Evolutionary conservation across 352 stramenopile species (phyloP), one percentile per base, ranked within the genome.

Genomic region (Pythium rhizo-oryzae): DNA sequence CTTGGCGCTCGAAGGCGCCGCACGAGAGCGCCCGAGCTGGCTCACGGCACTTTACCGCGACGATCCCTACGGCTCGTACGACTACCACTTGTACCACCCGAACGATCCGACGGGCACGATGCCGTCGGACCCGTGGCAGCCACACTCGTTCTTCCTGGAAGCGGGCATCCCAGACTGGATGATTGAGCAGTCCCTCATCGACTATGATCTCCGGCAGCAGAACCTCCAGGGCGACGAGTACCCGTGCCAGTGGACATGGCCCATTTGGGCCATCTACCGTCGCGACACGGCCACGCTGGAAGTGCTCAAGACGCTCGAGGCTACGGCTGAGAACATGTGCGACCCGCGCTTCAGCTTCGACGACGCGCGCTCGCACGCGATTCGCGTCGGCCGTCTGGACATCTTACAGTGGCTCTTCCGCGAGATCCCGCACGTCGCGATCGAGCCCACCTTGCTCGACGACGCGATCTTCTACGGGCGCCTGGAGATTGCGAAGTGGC

Each of bases 181-280:
- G 43, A 64, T 55, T 9, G 57, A 55, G 57, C 57, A 64, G 28
- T 33, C 44, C 6, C 24, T 64, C 4, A 21, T 64, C 19, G 57
- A 64, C 35, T 21, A 47, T 12, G 35, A 64, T 4, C 43, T 55
- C 43, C 25, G 12, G 24, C 24, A 28, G 19, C 43, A 44, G 18
- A 19, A 47, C 6, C 19, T 43, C 9, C 2, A 28, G 8, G 46
- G 44, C 4, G 56, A 53, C 43, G 39, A 62, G 23, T 62, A 53
- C 25, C 16, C 15, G 3, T 47, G 57, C 57, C 16, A 43, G 39
- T 64, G 44, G 57, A 64, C 54, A 30, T 64, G 57, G 57, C 25
- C 57, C 25, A 64, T 56, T 18, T 64, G 57, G 57, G 57, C 57
- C 3, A 54, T 64, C 43, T 64, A 64, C n/a, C 57, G 57, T 4